These are phyloP conservation scores for Forsythia suspensa DNA, from an alignment of 257 asterid genomes.

Conservation along the genomic window DNA sequence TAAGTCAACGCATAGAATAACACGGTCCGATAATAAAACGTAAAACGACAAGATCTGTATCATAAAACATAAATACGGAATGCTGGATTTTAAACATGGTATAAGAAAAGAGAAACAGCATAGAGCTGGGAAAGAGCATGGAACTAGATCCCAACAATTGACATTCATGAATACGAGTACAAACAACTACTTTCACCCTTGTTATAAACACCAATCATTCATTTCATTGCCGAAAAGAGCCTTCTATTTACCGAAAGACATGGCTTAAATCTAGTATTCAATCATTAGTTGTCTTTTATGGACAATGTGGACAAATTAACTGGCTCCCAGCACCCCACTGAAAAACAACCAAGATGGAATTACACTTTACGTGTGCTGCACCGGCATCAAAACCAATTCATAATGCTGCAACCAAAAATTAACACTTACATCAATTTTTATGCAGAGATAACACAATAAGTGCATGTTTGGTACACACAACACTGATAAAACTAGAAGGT, in stretches of 20 bases:
- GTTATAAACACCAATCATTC: slow-evolving; percentile 10
- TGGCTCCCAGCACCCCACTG: background rate
- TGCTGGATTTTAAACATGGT: background rate
- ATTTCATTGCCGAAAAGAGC: slow-evolving; percentile 22
- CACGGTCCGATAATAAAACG: background rate
- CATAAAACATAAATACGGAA: background rate
- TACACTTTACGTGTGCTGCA: background rate
- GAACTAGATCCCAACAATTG: slow-evolving; percentile 42
- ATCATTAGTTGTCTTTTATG: slow-evolving; percentile 17
- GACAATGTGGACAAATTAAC: slow-evolving; percentile 38
- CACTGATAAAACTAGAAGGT: background rate
- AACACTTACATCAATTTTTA: background rate
- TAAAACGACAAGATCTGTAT: background rate
- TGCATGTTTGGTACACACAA: background rate
- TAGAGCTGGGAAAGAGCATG: background rate
- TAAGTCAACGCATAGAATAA: background rate
- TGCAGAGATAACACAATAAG: background rate
- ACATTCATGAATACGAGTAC: slow-evolving; percentile 15
- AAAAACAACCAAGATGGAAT: background rate
- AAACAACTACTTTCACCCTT: background rate
- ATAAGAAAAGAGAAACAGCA: background rate
- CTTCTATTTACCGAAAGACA: slow-evolving; percentile 21
- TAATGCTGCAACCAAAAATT: background rate
- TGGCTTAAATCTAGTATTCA: slow-evolving; percentile 31
- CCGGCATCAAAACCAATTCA: background rate